Base-by-base conservation (phyloP, 2,329 filamentous ascomycete genomes). In the Fusarium nelsonii region DNA sequence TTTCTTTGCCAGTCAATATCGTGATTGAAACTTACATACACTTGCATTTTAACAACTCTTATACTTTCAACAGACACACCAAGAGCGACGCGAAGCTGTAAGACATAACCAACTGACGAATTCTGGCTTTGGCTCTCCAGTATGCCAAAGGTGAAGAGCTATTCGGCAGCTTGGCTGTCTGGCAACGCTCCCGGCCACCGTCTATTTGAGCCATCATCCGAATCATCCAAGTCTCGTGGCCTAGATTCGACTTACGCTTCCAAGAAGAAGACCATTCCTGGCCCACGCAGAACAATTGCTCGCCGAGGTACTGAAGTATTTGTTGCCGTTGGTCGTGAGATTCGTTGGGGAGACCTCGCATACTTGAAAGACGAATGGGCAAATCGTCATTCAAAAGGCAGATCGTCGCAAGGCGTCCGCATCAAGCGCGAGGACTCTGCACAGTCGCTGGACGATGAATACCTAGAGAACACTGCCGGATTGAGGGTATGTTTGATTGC, bases 91-190 rank as follows among this genome's bases (percentile, higher is more conserved):
- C 54, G 52, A 72, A 73, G 49, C 64, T 65, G 32, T 14, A 49
- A 26, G 36, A 14, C 28, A 51, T 40, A 40, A 33, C 33, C 28
- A 20, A 34, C 41, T 33, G 44, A 50, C 58, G 23, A 46, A 58
- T 45, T 59, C 41, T 33, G 44, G 55, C 44, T 40, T 49, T 52
- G 56, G 46, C 46, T 43, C 54, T 36, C 61, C 50, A 64, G 77
- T 62, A 97, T 97, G 95, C 92, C 93, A 37, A 94, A 91, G 80
- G 89, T 97, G 76, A 90, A 92, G 77, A 90, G 89, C 78, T 95
- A 94, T 80, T 94, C 93, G 75, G 94, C 95, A 58, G 84, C 90
- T 72, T 99, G 94, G 93, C 90, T 99, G 58, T 90, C 90, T 67
- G 88, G 90, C 75, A 91, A 91, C 51, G 90, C 90, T 55, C 89